Conservation (phyloP, 1,139 yeast genomes). For the Taphrina pruni region DNA sequence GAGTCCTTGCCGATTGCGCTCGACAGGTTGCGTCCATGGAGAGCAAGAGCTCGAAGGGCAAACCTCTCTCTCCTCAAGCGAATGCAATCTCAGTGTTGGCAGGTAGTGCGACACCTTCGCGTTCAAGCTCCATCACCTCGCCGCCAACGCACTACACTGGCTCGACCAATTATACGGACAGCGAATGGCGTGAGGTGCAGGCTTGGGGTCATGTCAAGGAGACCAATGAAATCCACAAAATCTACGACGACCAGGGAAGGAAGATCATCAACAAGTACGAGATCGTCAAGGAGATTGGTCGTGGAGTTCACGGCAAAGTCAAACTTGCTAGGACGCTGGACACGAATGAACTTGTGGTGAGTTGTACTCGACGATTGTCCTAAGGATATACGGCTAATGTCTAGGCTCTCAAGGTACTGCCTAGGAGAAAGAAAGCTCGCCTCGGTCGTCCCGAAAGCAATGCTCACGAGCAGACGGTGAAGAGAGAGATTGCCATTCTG, state of each 20-base stretch:
- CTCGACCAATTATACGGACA: conserved; percentile 38
- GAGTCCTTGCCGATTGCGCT: background rate
- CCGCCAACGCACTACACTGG: conserved; percentile 40
- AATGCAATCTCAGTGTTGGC: conserved; percentile 32
- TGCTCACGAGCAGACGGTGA: conserved; percentile 72
- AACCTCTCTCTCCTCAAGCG: conserved; percentile 22
- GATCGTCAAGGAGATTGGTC: conserved; percentile 82
- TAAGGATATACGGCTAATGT: background rate
- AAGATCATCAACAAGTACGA: conserved; percentile 90
- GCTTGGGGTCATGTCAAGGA: conserved; percentile 65
- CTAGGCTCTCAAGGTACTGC: conserved; percentile 85
- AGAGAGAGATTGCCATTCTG: conserved; percentile 94
- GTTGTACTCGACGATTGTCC: background rate
- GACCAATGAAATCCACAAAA: conserved; percentile 78
- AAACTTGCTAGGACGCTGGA: conserved; percentile 70
- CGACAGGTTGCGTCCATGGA: conserved; percentile 22
- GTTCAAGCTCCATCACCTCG: conserved; percentile 16
- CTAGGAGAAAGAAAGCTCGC: conserved; percentile 68
- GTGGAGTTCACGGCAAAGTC: conserved; percentile 98
- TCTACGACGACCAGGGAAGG: conserved; percentile 87
- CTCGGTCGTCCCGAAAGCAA: conserved; percentile 58
- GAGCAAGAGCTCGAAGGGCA: conserved; percentile 3
- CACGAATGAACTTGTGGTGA: conserved; percentile 33
- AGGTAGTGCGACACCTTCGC: conserved; percentile 24
- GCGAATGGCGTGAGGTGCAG: conserved; percentile 40